A percentile compares a stretch with the other conserved stretches of the same genome.
Conservation (phyloP, 331 rosid genomes). For the Acacia pycnantha region DNA sequence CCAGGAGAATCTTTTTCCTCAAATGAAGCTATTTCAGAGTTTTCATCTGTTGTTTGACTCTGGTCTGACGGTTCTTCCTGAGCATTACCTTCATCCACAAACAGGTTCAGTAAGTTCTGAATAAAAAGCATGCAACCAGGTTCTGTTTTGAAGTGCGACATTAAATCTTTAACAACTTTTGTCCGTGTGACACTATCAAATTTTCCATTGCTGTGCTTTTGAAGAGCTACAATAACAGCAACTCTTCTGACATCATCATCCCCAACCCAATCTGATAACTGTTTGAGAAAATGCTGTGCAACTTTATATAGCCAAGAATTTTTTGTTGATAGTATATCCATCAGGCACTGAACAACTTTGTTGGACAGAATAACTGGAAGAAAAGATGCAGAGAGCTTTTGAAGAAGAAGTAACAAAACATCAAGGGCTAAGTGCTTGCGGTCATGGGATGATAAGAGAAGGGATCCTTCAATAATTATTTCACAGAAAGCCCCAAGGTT, state of each 20-base stretch:
- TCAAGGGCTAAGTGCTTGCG: slow-evolving; percentile 89
- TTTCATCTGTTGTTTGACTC: slow-evolving; percentile 97
- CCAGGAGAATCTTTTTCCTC: slow-evolving; percentile 80
- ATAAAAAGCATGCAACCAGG: slow-evolving; percentile 82
- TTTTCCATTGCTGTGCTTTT: slow-evolving; percentile 89
- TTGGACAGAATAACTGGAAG: slow-evolving; percentile 62
- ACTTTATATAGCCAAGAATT: slow-evolving; percentile 88
- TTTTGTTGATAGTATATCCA: slow-evolving; percentile 74
- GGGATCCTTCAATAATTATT: slow-evolving; percentile 80
- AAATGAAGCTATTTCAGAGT: slow-evolving; percentile 80
- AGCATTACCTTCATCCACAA: slow-evolving; percentile 79
- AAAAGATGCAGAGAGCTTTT: slow-evolving; percentile 74
- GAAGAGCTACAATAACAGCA: slow-evolving; percentile 82
- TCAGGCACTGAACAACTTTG: slow-evolving; percentile 89
- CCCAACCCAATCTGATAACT: slow-evolving; percentile 70
- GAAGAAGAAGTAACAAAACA: slow-evolving; percentile 71
- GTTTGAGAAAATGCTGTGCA: slow-evolving; percentile 70
- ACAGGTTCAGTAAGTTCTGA: slow-evolving; percentile 75
- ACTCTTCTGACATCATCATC: slow-evolving; percentile 81
- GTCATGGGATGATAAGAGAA: slow-evolving; percentile 95
- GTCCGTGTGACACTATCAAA: slow-evolving; percentile 74
- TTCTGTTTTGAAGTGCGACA: slow-evolving; percentile 81
- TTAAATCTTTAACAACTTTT: slow-evolving; percentile 71
- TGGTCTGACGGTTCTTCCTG: slow-evolving; percentile 96
- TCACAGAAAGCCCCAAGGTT: slow-evolving; percentile 68